Base-by-base conservation (phyloP, 768 basidiomycete genomes). In the Podaxis pistillaris region DNA sequence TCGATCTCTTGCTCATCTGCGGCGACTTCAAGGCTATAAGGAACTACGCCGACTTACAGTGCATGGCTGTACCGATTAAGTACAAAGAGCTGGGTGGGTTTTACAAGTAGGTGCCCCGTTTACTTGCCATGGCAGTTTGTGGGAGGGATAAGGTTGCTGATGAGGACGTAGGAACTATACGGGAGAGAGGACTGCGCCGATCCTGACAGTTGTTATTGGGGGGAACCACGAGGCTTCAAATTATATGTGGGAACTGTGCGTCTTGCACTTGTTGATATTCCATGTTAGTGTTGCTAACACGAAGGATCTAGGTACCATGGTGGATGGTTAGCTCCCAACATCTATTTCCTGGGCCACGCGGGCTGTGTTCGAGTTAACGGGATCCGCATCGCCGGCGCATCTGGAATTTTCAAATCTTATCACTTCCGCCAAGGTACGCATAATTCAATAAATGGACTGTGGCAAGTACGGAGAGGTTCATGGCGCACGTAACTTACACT, bases 171-270 rank as follows among this genome's bases (percentile, higher is more conserved):
- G 91, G 69, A 98, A 98, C 73, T 98, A 99, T 70, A 88, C 86
- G 0, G 93, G 94, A 0, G 81, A 90, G 70, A 87, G 80, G 69
- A 75, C 66, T n/a, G 95, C 96, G 1, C 94, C 96, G 0, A 73
- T 96, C 4, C 75, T 96, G 72, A 99, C 97, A 0, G 79, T 99
- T 15, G 87, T 98, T 54, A 97, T 98, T 69, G 97, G 97, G 15
- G 97, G 97, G 8, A 98, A 98, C 71, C 97, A 98, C 72, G 97
- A 98, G 75, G 94, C 94, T 1, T 95, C 93, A 22, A 97, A 95
- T 68, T 97, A 98, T 71, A 81, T 98, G 77, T 96, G 93, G 90
- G 97, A 99, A 73, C 75, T 96, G 93, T 94, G 69, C 74, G 90
- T 77, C 2, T 33, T 15, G 6, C 12, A n/a, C n/a, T 38, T 40